Percentiles rank a stretch among this genome's conserved stretches.
These are phyloP conservation scores for Daldinia decipiens DNA, from an alignment of 495 filamentous ascomycete species.

Conservation along the genomic window DNA sequence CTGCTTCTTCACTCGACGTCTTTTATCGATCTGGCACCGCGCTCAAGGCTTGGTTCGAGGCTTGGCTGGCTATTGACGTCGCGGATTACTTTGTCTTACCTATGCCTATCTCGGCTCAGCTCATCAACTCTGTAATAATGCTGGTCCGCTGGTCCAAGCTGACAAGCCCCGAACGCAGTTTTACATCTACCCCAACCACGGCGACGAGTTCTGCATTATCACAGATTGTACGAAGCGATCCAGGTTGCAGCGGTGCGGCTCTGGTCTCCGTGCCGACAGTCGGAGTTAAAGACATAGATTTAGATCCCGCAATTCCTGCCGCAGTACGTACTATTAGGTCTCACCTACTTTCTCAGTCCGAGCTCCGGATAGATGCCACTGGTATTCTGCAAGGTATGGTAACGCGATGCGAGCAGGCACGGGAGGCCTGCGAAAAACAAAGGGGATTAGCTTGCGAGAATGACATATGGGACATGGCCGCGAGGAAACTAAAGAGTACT, in stretches of 20 bases:
- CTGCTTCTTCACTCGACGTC: constrained; percentile 47
- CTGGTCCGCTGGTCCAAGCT: constrained; percentile 53
- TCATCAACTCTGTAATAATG: constrained; percentile 54
- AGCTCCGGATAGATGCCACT: constrained; percentile 44
- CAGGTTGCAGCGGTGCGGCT: constrained; percentile 17
- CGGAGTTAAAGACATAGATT: constrained; percentile 31
- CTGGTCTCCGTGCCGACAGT: constrained; percentile 9
- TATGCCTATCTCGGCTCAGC: constrained; percentile 49
- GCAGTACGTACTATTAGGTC: constrained; percentile 41
- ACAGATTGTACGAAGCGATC: constrained; percentile 22
- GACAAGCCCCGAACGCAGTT: constrained; percentile 26
- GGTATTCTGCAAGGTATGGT: constrained; percentile 44
- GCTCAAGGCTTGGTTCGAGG: constrained; percentile 54
- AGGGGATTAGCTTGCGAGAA: constrained; percentile 28
- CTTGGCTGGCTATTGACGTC: constrained; percentile 53
- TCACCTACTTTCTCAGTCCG: constrained; percentile 45
- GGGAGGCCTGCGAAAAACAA: constrained; percentile 16
- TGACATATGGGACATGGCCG: constrained; percentile 48
- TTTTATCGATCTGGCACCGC: constrained; percentile 48
- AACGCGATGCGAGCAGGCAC: constrained; percentile 45
- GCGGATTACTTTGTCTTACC: constrained; percentile 53
- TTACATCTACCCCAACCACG: neutral
- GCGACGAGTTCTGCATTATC: neutral
- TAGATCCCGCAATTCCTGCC: constrained; percentile 42
- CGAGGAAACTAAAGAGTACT: constrained; percentile 45